Evolutionary conservation across 306 rosid genomes (phyloP).

Genomic region (Casuarina cunninghamiana): DNA sequence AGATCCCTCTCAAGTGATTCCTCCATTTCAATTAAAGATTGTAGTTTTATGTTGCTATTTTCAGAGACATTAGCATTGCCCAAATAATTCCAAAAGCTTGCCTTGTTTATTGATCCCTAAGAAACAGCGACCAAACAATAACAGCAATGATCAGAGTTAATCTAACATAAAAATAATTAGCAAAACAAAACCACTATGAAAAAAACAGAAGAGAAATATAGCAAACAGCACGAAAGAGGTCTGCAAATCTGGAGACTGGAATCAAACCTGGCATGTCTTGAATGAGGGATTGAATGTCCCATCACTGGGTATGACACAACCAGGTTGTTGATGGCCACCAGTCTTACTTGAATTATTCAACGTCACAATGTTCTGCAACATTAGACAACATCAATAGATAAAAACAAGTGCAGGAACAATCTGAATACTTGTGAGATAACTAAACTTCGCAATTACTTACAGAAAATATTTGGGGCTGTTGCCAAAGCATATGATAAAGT

Average conservation of each 20-base stretch:
- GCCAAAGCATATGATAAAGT: background rate
- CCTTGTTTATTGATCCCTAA: conserved; percentile 49
- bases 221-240: background rate
- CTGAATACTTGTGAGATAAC: background rate
- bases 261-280: conserved; percentile 37
- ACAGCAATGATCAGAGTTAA: conserved; percentile 4
- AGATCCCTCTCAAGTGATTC: conserved; percentile 83
- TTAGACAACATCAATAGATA: conserved; percentile 21
- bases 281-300: conserved; percentile 30
- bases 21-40: conserved; percentile 67
- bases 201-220: background rate
- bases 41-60: conserved; percentile 40
- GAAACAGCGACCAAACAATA: conserved; percentile 8
- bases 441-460: background rate
- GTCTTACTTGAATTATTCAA: conserved; percentile 29
- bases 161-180: conserved; percentile 15
- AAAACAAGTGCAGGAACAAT: conserved; percentile 13
- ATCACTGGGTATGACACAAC: conserved; percentile 31
- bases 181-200: background rate
- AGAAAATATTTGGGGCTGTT: background rate
- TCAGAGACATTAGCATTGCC: conserved; percentile 49
- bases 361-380: conserved; percentile 35
- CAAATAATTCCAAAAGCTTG: conserved; percentile 39
- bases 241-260: conserved; percentile 9
- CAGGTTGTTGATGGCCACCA: conserved; percentile 25